Base-by-base conservation (phyloP, 1,284 basidiomycete genomes). In the Cutaneotrichosporon curvatum region DNA sequence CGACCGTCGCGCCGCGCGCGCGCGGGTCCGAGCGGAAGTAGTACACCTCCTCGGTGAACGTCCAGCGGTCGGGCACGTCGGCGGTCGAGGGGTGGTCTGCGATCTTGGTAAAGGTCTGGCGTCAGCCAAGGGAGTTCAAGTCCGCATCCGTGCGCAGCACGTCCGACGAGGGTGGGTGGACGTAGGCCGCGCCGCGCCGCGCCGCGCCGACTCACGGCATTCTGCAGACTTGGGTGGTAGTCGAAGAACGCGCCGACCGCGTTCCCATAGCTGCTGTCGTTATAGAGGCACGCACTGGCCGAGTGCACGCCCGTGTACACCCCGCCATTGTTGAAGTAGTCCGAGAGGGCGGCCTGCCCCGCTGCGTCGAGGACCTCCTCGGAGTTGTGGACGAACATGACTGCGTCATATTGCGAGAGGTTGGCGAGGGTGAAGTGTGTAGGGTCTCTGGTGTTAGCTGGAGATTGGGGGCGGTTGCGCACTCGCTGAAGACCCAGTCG, bases 11-110 rank as follows among this genome's bases (percentile, higher is more conserved):
- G 8, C 83, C 83, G 12, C 83, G 59, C 4, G 64, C 61, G 40
- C 85, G 76, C 15, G 85, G 85, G 64, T 89, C 82, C 1, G 80
- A 82, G 55, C 81, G 79, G 71, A 85, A 87, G 65, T 85, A 81
- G 68, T 88, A 88, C 22, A 73, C 69, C 44, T 73, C 72, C 53
- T 73, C 72, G 14, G 61, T 53, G 67, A 71, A 71, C n/a, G 74
- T 74, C 84, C 84, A 87, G 49, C 73, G 62, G 15, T 75, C 67
- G 4, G 84, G 84, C 1, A 87, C 70, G 67, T 76, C 77, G 46
- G 68, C 76, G 0, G 80, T 84, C 47, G 81, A 81, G 0, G 84
- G 84, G 65, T 85, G 83, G 25, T 28, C 25, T 0, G 77, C 73
- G 4, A 73, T 65, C 52, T 79, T 79, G 47, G 81, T 70, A 32